A percentile compares a stretch with the other conserved stretches of the same genome.
phyloP scores from a whole-genome alignment of 2,329 filamentous ascomycete genomes.

The Xylariomycetidae sp. region DNA sequence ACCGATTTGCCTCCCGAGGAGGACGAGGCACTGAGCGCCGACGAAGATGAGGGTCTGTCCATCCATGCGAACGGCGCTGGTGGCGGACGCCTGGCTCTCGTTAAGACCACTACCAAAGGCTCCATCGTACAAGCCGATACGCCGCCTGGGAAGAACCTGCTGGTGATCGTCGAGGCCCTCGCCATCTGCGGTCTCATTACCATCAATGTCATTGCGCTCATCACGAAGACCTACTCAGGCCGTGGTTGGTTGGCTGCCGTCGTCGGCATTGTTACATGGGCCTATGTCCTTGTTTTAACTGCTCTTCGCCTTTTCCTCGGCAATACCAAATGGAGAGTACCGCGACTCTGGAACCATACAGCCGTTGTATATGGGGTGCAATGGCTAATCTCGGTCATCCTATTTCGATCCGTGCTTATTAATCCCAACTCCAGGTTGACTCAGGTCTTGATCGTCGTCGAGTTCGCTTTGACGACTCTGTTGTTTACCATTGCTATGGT shows the following conservation, averaged over 20 bases:
- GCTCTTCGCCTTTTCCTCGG: constrained; percentile 64
- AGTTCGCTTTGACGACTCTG: constrained; percentile 70
- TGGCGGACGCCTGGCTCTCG: constrained; percentile 52
- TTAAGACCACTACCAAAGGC: constrained; percentile 55
- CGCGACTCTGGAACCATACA: constrained; percentile 87
- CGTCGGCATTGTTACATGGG: constrained; percentile 67
- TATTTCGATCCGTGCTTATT: constrained; percentile 82
- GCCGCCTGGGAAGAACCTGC: constrained; percentile 64
- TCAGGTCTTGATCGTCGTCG: constrained; percentile 59
- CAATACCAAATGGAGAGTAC: constrained; percentile 59
- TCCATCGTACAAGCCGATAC: constrained; percentile 67
- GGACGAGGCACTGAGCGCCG: constrained; percentile 41
- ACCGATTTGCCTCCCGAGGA: constrained; percentile 47
- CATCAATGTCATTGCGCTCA: constrained; percentile 60
- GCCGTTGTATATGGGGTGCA: constrained; percentile 73
- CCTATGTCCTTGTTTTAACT: constrained; percentile 71
- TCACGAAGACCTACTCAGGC: constrained; percentile 52
- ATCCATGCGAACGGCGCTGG: constrained; percentile 38
- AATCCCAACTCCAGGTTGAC: constrained; percentile 61
- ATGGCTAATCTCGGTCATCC: constrained; percentile 69
- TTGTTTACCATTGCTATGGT: constrained; percentile 71
- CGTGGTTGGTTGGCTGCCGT: constrained; percentile 55
- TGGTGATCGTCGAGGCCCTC: constrained; percentile 68
- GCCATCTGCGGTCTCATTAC: constrained; percentile 66
- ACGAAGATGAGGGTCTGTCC: constrained; percentile 54